Base-by-base conservation (phyloP, 2,329 filamentous ascomycete genomes). In the Fusarium sambucinum region DNA sequence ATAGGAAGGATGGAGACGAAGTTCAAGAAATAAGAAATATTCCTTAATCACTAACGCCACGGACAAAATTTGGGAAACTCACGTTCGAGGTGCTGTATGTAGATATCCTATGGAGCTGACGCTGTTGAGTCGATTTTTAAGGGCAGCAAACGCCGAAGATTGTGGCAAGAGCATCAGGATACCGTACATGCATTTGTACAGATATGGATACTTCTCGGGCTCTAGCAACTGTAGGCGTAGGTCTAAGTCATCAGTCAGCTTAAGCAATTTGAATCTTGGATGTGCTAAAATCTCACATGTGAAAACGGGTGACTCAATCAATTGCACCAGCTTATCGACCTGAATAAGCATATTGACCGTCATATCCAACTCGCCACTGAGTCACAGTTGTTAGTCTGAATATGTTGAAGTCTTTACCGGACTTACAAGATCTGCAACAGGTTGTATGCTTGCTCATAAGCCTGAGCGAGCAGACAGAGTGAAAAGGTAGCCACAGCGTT, bases 291-390 rank as follows among this genome's bases (percentile, higher is more conserved):
- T 78, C 89, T 80, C 80, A 96, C 93, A 99, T 46, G 96, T 99
- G 76, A 99, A 99, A 2, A 99, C 96, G 0, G 96, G 96, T 1
- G 94, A 98, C 78, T 99, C 96, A 38, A 99, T 89, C 17, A 99
- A 86, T 78, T 99, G 96, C 14, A 99, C 96, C 17, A 99, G 86
- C 79, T 99, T 99, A 80, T 99, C 96, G 72, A 99, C 97, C 78
- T 99, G 96, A 42, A 99, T 99, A 56, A 99, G 87, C 80, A 97
- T 97, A 73, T 97, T 97, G 72, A 99, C 96, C 0, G 95, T 98
- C 93, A 99, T 98, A 78, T 99, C 96, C 48, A 99, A 85, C 74
- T 99, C 96, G 62, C 93, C 96, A 79, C 93, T 97, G n/a, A 16
- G 23, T 9, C 33, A 40, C 35, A 32, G 6, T n/a, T 14, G 33